A percentile compares a stretch with the other conserved stretches of the same genome.
Evolutionary conservation across 345 rosid species (phyloP).

Genomic region (Carallia brachiata): DNA sequence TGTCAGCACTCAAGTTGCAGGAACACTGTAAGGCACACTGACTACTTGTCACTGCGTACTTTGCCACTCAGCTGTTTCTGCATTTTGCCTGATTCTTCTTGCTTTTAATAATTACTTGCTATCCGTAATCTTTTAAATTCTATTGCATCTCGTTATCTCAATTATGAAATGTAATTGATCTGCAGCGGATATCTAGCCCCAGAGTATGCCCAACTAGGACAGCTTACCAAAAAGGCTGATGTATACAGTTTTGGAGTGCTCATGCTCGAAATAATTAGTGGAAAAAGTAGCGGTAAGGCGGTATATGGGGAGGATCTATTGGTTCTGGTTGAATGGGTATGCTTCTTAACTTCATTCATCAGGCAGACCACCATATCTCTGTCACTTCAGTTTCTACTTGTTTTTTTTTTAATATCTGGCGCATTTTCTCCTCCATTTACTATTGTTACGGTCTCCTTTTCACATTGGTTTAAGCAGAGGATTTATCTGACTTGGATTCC

Average conservation of each 20-base stretch:
- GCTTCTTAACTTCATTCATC: conserved; percentile 10
- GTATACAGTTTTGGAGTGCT: conserved; percentile 93
- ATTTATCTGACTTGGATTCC: no score
- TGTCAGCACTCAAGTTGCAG: conserved; percentile 74
- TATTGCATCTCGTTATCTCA: neutral
- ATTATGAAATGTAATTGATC: conserved; percentile 3
- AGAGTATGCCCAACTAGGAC: conserved; percentile 80
- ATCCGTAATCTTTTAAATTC: neutral
- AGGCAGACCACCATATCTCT: neutral
- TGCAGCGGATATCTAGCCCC: conserved; percentile 95
- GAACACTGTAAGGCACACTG: conserved; percentile 54
- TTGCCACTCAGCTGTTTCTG: neutral
- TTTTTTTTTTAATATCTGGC: no score
- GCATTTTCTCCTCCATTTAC: no score
- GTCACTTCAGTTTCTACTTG: neutral
- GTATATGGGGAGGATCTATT: conserved; percentile 65
- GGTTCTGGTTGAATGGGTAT: conserved; percentile 92
- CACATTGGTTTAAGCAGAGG: no score
- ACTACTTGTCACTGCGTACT: conserved; percentile 9
- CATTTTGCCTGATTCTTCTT: neutral
- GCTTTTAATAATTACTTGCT: neutral
- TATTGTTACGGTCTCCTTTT: no score
- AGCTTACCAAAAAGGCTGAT: conserved; percentile 87
- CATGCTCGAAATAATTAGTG: conserved; percentile 76
- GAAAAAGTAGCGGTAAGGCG: conserved; percentile 70